Evolutionary conservation across 169 alveolate species (phyloP).

Genomic region (Cryptosporidium ubiquitum): DNA sequence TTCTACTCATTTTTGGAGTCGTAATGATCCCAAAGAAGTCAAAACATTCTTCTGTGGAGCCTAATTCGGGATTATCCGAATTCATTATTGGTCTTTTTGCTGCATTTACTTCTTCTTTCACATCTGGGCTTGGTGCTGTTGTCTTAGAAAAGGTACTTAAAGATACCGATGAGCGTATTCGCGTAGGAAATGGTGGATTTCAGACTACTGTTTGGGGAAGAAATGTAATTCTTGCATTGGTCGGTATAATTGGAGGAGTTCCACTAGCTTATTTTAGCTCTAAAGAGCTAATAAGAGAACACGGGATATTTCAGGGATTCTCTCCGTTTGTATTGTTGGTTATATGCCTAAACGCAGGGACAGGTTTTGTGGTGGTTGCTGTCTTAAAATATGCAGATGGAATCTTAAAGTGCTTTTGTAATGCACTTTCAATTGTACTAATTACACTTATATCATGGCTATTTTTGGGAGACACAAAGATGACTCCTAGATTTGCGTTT

Average conservation of each 20-base stretch:
- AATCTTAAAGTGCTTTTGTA: slow-evolving; percentile 38
- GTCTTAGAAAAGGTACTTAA: slow-evolving; percentile 34
- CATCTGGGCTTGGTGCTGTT: slow-evolving; percentile 50
- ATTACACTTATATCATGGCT: slow-evolving; percentile 38
- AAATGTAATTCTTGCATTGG: slow-evolving; percentile 42
- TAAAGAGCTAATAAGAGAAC: neutral
- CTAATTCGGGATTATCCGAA: slow-evolving; percentile 16
- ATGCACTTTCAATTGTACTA: slow-evolving; percentile 50
- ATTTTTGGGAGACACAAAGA: slow-evolving; percentile 43
- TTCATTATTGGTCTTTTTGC: slow-evolving; percentile 36
- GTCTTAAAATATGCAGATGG: slow-evolving; percentile 56
- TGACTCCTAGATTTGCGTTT: slow-evolving; percentile 44
- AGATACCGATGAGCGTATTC: slow-evolving; percentile 22
- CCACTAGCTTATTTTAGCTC: slow-evolving; percentile 32
- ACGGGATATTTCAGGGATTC: slow-evolving; percentile 48
- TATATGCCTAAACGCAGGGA: slow-evolving; percentile 26
- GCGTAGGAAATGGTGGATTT: neutral
- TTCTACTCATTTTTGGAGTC: slow-evolving; percentile 33
- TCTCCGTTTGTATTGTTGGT: slow-evolving; percentile 42
- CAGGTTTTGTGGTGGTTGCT: slow-evolving; percentile 52
- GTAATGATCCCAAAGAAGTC: slow-evolving; percentile 38
- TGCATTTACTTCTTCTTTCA: slow-evolving; percentile 39
- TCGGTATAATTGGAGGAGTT: slow-evolving; percentile 39
- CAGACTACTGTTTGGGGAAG: slow-evolving; percentile 66
- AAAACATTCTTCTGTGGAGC: slow-evolving; percentile 10